phyloP scores from a whole-genome alignment of 1,139 yeast genomes.

The Wickerhamomyces sp. region DNA sequence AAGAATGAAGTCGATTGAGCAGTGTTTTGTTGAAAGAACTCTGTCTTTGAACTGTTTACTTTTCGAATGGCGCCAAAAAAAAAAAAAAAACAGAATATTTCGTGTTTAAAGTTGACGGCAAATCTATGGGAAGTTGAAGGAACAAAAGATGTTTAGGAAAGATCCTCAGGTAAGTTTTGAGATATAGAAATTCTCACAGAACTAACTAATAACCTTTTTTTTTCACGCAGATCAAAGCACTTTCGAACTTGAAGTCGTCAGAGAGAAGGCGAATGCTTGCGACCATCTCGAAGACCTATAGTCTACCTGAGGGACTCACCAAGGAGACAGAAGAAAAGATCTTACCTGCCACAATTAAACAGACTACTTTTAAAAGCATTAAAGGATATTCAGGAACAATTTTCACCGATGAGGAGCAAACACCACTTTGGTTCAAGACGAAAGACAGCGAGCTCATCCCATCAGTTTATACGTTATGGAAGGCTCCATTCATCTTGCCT shows the following conservation, averaged over 20 bases:
- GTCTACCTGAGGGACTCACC: constrained; percentile 38
- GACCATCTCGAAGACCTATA: constrained; percentile 41
- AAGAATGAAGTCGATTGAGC: background rate
- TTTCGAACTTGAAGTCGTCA: constrained; percentile 75
- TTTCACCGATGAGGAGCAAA: constrained; percentile 56
- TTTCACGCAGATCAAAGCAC: constrained; percentile 51
- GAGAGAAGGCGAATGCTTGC: constrained; percentile 63
- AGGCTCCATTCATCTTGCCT: constrained; percentile 61
- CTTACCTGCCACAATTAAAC: constrained; percentile 59
- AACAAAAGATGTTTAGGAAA: constrained; percentile 51
- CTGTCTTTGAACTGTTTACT: background rate
- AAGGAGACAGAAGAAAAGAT: constrained; percentile 43
- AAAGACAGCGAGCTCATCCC: constrained; percentile 60
- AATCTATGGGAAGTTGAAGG: background rate
- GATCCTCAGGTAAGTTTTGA: constrained; percentile 38
- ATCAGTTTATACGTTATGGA: constrained; percentile 70
- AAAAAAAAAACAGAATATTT: background rate
- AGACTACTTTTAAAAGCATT: constrained; percentile 57
- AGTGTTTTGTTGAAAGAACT: background rate
- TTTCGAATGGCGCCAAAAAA: background rate
- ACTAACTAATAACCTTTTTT: background rate
- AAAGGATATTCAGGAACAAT: constrained; percentile 56
- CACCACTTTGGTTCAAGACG: constrained; percentile 66
- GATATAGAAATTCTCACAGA: background rate
- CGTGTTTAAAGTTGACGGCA: too few species aligned